Evolutionary conservation across 345 rosid species (phyloP).

Genomic region (Geranium brycei): DNA sequence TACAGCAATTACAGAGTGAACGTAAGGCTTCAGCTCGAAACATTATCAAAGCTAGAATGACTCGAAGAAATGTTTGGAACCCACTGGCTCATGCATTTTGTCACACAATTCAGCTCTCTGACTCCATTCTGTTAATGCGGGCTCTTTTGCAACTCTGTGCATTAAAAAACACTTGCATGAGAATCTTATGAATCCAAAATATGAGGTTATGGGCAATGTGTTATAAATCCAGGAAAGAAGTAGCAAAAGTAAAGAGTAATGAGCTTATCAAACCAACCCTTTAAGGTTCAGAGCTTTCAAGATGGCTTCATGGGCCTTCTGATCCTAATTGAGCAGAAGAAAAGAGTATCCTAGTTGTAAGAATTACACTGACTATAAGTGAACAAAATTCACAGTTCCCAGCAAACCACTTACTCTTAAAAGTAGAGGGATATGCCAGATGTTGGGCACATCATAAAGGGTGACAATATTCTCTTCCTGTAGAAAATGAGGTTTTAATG

Average conservation of each 20-base stretch:
- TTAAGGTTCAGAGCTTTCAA: conserved; percentile 56
- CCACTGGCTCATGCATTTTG: conserved; percentile 52
- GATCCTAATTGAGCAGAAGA: conserved; percentile 48
- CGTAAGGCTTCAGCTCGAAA: conserved; percentile 10
- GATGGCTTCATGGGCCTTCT: conserved; percentile 89
- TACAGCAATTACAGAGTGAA: not conserved
- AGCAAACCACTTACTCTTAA: conserved; percentile 42
- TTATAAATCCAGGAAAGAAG: too few relatives aligned
- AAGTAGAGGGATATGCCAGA: conserved; percentile 92
- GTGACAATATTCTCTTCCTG: conserved; percentile 72
- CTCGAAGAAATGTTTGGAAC: conserved; percentile 13
- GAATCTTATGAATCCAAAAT: not conserved
- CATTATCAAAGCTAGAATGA: not conserved
- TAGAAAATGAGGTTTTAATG: conserved; percentile 8
- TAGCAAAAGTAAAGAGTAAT: not conserved
- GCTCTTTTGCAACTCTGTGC: conserved; percentile 52
- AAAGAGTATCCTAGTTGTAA: conserved; percentile 1
- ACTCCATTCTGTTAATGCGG: conserved; percentile 63
- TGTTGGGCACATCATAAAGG: conserved; percentile 82
- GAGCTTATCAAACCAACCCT: conserved; percentile 33
- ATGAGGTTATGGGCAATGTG: too few relatives aligned
- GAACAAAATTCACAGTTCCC: not conserved
- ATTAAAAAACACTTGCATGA: conserved; percentile 7
- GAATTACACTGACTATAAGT: not conserved
- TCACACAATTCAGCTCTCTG: conserved; percentile 54